Base-by-base conservation (phyloP, 176 grass and related monocot genomes). In the Oryza officinalis region DNA sequence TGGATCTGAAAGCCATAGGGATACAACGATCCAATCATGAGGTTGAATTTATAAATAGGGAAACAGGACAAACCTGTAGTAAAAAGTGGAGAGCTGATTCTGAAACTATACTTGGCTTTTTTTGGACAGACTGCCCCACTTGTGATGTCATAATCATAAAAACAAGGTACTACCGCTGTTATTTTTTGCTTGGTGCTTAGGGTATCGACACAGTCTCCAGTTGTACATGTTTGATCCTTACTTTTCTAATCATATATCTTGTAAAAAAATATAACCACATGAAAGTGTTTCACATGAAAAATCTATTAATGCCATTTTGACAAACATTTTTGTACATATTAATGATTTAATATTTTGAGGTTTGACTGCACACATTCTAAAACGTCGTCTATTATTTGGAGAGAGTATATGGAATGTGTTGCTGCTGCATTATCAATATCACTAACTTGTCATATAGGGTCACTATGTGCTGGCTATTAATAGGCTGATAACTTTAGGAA, bases 101-200 rank as follows among this genome's bases (percentile, higher is more conserved):
- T 64, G 93, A 98, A 87, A 93, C 87, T 59, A 87, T 95, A 87
- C 93, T 95, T 59, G 91, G 93, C 25, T 95, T 98, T 86, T 94
- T 98, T 87, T 98, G 96, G 96, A 95, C 96, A 74, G 96, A 95
- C 77, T 95, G 89, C 79, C 93, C 93, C 54, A 90, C 93, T 63
- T 98, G 96, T 83, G 96, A 98, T 87, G 76, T 95, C 33, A 89
- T 98, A 90, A 69, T 98, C 40, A 80, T 98, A 66, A 98, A 98
- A 91, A 95, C 91, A 95, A 95, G 91, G 96, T 98, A 57, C 7
- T 57, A 50, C 47, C 47, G 17, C 47, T 57, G 6, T 22, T 57
- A 2, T 57, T 57, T 57, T 57, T 57, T 57, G n/a, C 47, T 57
- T n/a, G 20, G 52, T n/a, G 7, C 8, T 57, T 57, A 57, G 52